Base-by-base conservation (phyloP, 331 rosid species). In the Pyracantha coccinea region DNA sequence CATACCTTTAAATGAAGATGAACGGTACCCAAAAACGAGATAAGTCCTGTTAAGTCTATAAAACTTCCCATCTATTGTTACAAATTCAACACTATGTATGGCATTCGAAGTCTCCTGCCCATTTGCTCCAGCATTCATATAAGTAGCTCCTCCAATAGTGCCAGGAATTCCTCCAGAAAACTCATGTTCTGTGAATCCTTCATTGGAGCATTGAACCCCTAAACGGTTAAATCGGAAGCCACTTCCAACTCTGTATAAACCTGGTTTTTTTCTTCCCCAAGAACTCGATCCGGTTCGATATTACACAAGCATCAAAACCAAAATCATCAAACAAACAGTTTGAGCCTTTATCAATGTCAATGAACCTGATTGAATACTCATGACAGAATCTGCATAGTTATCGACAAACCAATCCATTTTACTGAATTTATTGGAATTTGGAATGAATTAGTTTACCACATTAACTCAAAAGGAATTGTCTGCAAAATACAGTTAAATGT, bases 61-160 rank as follows among this genome's bases (percentile, higher is more conserved):
- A n/a, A 53, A 67, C 69, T 33, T 31, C 35, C 84, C 84, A 25
- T 67, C 76, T 28, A 27, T 67, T 17, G 75, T 71, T 6, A 78
- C 17, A 67, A 76, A 50, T 15, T 83, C 81, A 15, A 83, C 75
- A n/a, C 69, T 52, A 2, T n/a, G 79, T 52, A 66, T 28, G 29
- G 68, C 83, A 66, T 71, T 59, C 23, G 86, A 69, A 13, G 81
- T 75, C 52, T 78, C 81, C 78, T 71, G 86, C 47, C 83, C 80
- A 53, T 83, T 78, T 15, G 86, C 81, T 24, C 81, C 86, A 29
- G 83, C 86, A 75, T 83, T 79, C 83, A 79, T 78, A 35, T n/a
- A 79, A 27, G 63, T 15, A 8, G 83, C 81, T 58, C 81, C 83
- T 60, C 86, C 86, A 2, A 60, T 83, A 64, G 81, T 75, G 5